A percentile compares a stretch with the other conserved stretches of the same genome.
Conservation (phyloP, 140 eudicot genomes). For the Anethum foeniculum region DNA sequence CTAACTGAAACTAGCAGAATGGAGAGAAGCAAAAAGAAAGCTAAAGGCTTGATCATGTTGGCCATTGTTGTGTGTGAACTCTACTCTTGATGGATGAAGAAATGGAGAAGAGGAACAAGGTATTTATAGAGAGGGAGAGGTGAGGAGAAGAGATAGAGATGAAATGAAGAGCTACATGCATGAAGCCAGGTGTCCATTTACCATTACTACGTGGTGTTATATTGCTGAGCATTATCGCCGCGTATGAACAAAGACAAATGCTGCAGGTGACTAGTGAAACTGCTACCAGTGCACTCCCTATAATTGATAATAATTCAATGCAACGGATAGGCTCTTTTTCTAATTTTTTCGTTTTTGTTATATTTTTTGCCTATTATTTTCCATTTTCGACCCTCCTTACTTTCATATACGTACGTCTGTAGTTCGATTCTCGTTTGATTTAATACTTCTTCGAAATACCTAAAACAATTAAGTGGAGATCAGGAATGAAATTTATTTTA, state of each 20-base stretch:
- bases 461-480: no score
- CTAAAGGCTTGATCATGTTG: neutral
- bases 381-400: no score
- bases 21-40: conserved; percentile 21
- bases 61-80: neutral
- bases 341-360: no score
- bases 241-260: conserved; percentile 1
- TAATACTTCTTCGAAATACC: no score
- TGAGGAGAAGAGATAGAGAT: neutral
- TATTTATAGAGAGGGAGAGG: neutral
- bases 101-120: neutral
- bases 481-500: no score
- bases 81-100: neutral
- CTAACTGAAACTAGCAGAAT: conserved; percentile 21
- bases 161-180: conserved; percentile 1
- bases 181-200: conserved; percentile 3
- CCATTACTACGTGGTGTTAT: neutral
- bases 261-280: neutral
- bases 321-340: no score
- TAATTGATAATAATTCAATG: no score
- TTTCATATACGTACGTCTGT: no score
- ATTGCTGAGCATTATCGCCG: neutral
- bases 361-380: no score
- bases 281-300: no score
- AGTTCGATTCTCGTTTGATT: no score